Evolutionary conservation across 768 basidiomycete genomes (phyloP), one percentile per base, ranked within the genome.

Genomic region (Pulveroboletus ravenelii): DNA sequence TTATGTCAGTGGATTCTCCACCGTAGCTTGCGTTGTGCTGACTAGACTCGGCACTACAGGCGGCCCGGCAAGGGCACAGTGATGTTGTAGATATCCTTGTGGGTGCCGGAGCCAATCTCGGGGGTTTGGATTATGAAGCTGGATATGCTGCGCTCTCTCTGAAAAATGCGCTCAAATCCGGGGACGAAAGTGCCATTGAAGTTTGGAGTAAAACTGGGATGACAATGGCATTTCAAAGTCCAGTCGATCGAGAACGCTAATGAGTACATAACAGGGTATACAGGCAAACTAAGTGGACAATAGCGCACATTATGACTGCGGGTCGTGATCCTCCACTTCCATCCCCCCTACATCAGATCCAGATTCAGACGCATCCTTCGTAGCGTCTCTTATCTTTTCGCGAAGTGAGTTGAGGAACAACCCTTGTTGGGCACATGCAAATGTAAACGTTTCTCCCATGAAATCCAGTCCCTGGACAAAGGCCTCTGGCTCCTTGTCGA

Each of bases 71-170:
- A 62, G 77, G 84, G 1, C 79, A 87, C 57, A 73, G 74, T 47
- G 69, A 69, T 13, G 71, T 82, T 6, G 89, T 89, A 3, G 77
- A 82, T 34, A 56, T 78, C 38, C 75, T 93, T 23, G 73, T 87
- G 14, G 80, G 77, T 61, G 83, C 86, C 15, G 91, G 91, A 2
- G 89, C 86, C 36, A 83, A 77, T 45, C 76, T 92, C 20, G 81
- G 86, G 32, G 81, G 86, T 1, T 71, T 79, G 41, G 87, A 92
- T 50, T 47, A 70, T n/a, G 74, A 75, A 54, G 74, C 77, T 20
- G 74, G 78, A n/a, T 87, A 81, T 60, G 82, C 75, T 3, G 65
- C 70, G 12, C 66, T 83, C 23, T 76, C 79, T 7, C 50, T 73
- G 15, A 58, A 68, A 44, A 73, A 67, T 52, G 77, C 74, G 1